phyloP scores from a whole-genome alignment of 495 filamentous ascomycete genomes.

The Aspergillus mulundensis region DNA sequence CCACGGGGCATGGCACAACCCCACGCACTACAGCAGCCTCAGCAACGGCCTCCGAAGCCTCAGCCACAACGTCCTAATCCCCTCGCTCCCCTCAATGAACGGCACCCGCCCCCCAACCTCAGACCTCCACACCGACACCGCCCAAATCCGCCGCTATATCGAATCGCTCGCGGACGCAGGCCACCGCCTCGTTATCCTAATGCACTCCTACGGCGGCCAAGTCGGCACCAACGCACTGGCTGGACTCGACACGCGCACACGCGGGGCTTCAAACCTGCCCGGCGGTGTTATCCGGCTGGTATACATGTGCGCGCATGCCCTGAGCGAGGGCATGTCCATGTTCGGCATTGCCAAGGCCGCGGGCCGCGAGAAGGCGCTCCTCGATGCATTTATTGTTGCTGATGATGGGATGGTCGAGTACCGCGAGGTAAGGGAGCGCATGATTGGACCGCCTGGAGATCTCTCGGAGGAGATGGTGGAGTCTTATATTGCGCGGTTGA shows the following conservation, averaged over 20 bases:
- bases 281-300: background rate
- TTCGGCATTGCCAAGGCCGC: background rate
- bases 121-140: constrained; percentile 8
- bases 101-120: constrained; percentile 9
- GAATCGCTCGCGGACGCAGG: constrained; percentile 5
- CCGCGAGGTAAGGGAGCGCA: background rate
- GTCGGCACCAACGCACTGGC: constrained; percentile 10
- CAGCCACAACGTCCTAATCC: constrained; percentile 11
- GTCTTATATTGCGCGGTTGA: background rate
- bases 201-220: constrained; percentile 15
- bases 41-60: background rate
- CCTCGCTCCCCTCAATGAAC: constrained; percentile 1
- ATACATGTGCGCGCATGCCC: background rate
- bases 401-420: constrained; percentile 1
- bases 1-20: constrained; percentile 9
- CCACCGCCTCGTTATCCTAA: background rate
- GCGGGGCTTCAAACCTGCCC: background rate
- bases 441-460: background rate
- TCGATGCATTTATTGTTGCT: too few relatives aligned
- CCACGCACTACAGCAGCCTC: constrained; percentile 1
- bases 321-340: constrained; percentile 4
- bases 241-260: background rate
- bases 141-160: constrained; percentile 3
- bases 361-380: too few relatives aligned
- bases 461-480: constrained; percentile 2